Percentiles rank a stretch among this genome's conserved stretches.
phyloP scores from a whole-genome alignment of 2,329 filamentous ascomycete species.

The Davidsoniella virescens region DNA sequence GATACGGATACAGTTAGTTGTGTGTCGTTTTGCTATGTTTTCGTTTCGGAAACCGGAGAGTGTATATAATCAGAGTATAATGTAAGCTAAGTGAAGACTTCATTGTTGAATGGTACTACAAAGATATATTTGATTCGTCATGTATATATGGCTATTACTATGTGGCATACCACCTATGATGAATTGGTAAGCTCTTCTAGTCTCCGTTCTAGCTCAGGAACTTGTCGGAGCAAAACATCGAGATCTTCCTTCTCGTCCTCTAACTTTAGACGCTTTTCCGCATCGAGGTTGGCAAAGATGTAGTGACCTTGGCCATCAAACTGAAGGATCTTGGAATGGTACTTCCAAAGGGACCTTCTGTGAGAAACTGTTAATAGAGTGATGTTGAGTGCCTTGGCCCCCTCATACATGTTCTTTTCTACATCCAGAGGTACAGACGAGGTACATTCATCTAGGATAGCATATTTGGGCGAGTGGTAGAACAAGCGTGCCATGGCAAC shows the following conservation, averaged over 20 bases:
- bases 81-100: too few species aligned
- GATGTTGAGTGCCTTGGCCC: constrained; percentile 77
- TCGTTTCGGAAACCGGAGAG: too few species aligned
- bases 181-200: constrained; percentile 54
- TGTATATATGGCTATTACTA: too few species aligned
- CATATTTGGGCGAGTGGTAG: constrained; percentile 83
- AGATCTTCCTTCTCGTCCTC: constrained; percentile 96
- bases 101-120: too few species aligned
- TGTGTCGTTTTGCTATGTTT: too few species aligned
- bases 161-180: too few species aligned
- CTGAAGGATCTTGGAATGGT: constrained; percentile 85
- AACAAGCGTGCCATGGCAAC: constrained; percentile 93
- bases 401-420: constrained; percentile 93
- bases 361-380: constrained; percentile 96
- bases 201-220: constrained; percentile 75
- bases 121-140: too few species aligned
- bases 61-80: too few species aligned
- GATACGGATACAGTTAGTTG: too few species aligned
- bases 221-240: constrained; percentile 66
- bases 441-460: constrained; percentile 94
- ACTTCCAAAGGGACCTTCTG: constrained; percentile 83
- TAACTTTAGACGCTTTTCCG: constrained; percentile 64
- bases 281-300: constrained; percentile 79
- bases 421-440: constrained; percentile 88
- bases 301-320: constrained; percentile 91